A percentile compares a stretch with the other conserved stretches of the same genome.
These are phyloP conservation scores for Arachnopeziza araneosa DNA, from an alignment of 2,329 filamentous ascomycete species.

Conservation along the genomic window DNA sequence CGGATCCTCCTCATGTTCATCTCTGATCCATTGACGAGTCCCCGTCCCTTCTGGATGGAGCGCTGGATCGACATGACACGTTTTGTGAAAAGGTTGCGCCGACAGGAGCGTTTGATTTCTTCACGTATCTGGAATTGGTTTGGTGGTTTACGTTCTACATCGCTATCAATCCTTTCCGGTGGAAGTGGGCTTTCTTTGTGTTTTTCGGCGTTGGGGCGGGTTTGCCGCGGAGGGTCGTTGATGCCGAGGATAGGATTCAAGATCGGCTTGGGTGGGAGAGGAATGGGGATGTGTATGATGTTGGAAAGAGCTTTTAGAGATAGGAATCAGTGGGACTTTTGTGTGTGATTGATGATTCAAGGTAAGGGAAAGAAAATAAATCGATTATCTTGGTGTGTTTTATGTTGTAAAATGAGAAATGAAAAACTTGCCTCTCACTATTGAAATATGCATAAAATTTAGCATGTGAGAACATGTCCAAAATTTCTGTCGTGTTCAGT, in stretches of 20 bases:
- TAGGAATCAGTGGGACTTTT: too few relatives aligned
- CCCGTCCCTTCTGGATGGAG: slow-evolving; percentile 69
- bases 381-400: too few relatives aligned
- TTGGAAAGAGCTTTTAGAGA: slow-evolving; percentile 22
- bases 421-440: too few relatives aligned
- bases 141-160: slow-evolving; percentile 85
- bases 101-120: slow-evolving; percentile 78
- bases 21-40: slow-evolving; percentile 69
- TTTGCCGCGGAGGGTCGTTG: slow-evolving; percentile 61
- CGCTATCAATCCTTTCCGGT: slow-evolving; percentile 75
- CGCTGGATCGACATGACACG: slow-evolving; percentile 82
- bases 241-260: slow-evolving; percentile 56
- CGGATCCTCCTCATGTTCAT: slow-evolving; percentile 83
- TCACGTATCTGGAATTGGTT: slow-evolving; percentile 77
- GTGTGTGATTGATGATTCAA: too few relatives aligned
- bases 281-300: slow-evolving; percentile 22
- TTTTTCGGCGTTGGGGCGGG: slow-evolving; percentile 67
- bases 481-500: too few relatives aligned
- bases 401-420: too few relatives aligned
- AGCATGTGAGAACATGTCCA: too few relatives aligned
- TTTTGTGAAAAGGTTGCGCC: slow-evolving; percentile 63
- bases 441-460: too few relatives aligned
- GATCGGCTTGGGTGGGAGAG: slow-evolving; percentile 41
- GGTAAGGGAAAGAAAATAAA: too few relatives aligned
- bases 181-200: slow-evolving; percentile 86